A percentile compares a stretch with the other conserved stretches of the same genome.
Evolutionary conservation across 2,329 filamentous ascomycete species (phyloP).

Genomic region (Alternaria dauci): DNA sequence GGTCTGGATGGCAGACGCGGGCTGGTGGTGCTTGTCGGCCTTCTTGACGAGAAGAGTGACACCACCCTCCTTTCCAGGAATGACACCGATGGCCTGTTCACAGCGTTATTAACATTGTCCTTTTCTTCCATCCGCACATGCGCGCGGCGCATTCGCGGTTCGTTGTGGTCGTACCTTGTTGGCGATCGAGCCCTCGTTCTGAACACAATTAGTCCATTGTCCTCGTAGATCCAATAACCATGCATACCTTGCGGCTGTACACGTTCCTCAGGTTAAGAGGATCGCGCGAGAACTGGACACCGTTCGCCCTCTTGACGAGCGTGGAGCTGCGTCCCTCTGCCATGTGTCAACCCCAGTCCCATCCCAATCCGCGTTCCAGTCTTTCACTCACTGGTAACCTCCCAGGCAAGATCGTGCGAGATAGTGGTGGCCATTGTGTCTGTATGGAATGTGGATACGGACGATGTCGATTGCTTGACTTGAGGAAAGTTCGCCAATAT

Average conservation of each 20-base stretch:
- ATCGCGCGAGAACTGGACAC: constrained; percentile 91
- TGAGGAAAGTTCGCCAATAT: constrained; percentile 31
- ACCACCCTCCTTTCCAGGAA: constrained; percentile 77
- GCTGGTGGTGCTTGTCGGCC: constrained; percentile 73
- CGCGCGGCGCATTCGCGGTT: constrained; percentile 18
- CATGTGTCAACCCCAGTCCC: constrained; percentile 23
- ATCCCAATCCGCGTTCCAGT: neutral
- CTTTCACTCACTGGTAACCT: constrained; percentile 83
- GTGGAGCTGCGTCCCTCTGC: constrained; percentile 87
- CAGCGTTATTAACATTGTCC: constrained; percentile 16
- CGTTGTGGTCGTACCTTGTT: constrained; percentile 72
- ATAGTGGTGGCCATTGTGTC: constrained; percentile 66
- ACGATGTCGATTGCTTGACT: constrained; percentile 29
- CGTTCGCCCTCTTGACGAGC: constrained; percentile 90
- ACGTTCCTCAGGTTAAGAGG: constrained; percentile 92
- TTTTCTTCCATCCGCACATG: neutral
- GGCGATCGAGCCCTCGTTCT: constrained; percentile 94
- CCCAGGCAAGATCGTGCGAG: constrained; percentile 92
- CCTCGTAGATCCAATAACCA: constrained; percentile 3
- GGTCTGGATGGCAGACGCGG: constrained; percentile 70
- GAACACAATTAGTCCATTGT: constrained; percentile 38
- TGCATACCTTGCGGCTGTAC: constrained; percentile 84
- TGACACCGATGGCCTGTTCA: constrained; percentile 80
- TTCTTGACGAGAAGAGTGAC: constrained; percentile 88
- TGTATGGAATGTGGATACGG: constrained; percentile 42